Conservation (phyloP, 371 early-diverging fungal species). For the Mucor mucedo region DNA sequence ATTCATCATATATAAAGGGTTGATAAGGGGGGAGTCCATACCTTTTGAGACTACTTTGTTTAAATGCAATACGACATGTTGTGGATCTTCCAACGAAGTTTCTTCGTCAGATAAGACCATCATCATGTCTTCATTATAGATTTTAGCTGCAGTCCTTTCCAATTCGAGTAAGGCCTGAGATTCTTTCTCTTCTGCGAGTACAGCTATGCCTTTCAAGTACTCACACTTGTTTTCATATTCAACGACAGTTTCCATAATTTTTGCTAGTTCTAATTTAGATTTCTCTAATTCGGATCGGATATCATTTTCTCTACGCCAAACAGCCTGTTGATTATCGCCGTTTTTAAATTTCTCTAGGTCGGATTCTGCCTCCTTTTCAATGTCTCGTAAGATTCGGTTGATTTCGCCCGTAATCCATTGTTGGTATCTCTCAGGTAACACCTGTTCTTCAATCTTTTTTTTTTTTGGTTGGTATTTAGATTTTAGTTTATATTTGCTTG, state of each 20-base stretch:
- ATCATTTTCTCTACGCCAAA: conserved; percentile 50
- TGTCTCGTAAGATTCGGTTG: conserved; percentile 80
- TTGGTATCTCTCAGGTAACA: conserved; percentile 74
- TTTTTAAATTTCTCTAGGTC: conserved; percentile 39
- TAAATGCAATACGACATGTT: conserved; percentile 5
- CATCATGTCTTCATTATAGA: conserved; percentile 1
- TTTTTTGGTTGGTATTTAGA: neutral
- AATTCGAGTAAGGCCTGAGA: conserved; percentile 21
- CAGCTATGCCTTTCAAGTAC: conserved; percentile 25
- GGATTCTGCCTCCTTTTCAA: conserved; percentile 51
- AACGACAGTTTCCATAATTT: conserved; percentile 24
- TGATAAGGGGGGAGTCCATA: neutral
- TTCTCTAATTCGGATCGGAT: conserved; percentile 40
- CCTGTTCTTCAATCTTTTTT: conserved; percentile 74
- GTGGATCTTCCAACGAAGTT: neutral
- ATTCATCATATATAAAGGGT: too few species aligned
- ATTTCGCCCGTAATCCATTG: conserved; percentile 83
- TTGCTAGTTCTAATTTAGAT: conserved; percentile 30
- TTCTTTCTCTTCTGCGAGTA: conserved; percentile 40
- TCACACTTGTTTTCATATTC: conserved; percentile 40
- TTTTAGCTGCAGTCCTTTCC: conserved; percentile 9
- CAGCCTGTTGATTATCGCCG: conserved; percentile 31
- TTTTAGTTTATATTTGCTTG: neutral
- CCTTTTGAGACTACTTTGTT: conserved; percentile 9
- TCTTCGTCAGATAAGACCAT: conserved; percentile 8